phyloP scores from a whole-genome alignment of 345 rosid species.

The Eucalyptus microcorys region DNA sequence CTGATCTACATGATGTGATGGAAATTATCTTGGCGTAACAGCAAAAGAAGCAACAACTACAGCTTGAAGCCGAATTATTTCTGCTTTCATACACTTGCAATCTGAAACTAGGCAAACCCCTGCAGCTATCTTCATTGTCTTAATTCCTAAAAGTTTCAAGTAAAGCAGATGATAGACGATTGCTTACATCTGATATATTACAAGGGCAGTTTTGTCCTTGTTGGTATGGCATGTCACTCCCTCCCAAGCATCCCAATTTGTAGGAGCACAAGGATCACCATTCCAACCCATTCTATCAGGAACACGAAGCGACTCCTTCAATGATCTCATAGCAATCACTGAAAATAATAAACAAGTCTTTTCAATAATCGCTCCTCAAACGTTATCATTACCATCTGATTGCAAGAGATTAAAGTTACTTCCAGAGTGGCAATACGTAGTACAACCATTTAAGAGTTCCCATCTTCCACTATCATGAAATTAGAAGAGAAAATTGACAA shows the following conservation, averaged over 20 bases:
- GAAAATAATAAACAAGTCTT: background rate
- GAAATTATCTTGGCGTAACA: background rate
- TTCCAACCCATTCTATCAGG: slow-evolving; percentile 99
- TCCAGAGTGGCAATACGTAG: background rate
- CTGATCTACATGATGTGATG: background rate
- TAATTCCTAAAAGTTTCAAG: background rate
- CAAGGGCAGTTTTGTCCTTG: slow-evolving; percentile 57
- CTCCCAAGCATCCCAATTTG: slow-evolving; percentile 98
- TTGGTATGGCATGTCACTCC: slow-evolving; percentile 75
- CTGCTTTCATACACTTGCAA: background rate
- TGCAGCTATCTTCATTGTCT: background rate
- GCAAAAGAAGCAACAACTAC: background rate
- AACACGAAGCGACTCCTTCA: slow-evolving; percentile 83
- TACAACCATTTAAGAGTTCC: background rate
- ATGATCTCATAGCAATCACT: slow-evolving; percentile 78
- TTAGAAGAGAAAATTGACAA: background rate
- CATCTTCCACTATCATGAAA: background rate
- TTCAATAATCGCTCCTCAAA: background rate
- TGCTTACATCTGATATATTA: slow-evolving; percentile 84
- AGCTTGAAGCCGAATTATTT: background rate
- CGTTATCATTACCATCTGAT: background rate
- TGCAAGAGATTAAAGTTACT: background rate
- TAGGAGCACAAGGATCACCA: slow-evolving; percentile 99
- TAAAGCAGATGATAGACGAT: background rate
- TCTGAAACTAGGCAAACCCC: background rate